phyloP scores from a whole-genome alignment of 139 green algal species.

The Ulvella scutata region DNA sequence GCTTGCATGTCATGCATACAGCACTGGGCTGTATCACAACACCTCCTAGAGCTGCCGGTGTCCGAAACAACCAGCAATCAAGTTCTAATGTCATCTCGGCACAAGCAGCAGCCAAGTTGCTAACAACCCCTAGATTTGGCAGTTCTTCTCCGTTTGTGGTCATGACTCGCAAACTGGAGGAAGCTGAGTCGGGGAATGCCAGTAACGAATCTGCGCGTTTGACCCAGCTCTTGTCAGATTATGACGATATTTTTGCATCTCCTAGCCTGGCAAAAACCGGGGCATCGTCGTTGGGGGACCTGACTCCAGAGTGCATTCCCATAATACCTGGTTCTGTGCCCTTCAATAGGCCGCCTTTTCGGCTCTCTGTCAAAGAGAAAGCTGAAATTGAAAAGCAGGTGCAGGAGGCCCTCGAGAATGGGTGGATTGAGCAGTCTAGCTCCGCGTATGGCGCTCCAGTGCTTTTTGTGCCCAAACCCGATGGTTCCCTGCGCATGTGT shows the following conservation, averaged over 20 bases:
- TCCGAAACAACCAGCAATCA: too few species aligned
- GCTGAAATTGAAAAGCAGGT: slow-evolving; percentile 2
- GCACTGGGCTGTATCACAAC: too few species aligned
- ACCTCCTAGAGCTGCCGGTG: too few species aligned
- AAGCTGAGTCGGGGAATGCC: neutral
- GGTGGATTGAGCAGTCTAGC: slow-evolving; percentile 7
- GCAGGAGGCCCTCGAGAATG: slow-evolving; percentile 5
- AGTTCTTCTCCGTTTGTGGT: neutral
- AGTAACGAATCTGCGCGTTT: neutral
- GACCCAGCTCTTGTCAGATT: neutral
- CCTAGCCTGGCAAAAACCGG: neutral
- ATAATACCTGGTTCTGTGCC: neutral
- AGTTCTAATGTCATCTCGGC: too few species aligned
- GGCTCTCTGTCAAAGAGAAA: neutral
- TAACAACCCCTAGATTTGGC: neutral
- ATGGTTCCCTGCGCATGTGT: neutral
- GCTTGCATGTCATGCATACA: too few species aligned
- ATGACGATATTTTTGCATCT: neutral
- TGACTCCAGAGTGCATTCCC: neutral
- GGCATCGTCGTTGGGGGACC: neutral
- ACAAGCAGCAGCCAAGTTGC: neutral
- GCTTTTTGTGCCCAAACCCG: slow-evolving; percentile 22
- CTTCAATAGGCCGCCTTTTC: neutral
- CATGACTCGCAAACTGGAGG: neutral
- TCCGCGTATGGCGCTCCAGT: slow-evolving; percentile 31